phyloP scores from a whole-genome alignment of 1,139 yeast species.

The Blastobotrys indianensis region DNA sequence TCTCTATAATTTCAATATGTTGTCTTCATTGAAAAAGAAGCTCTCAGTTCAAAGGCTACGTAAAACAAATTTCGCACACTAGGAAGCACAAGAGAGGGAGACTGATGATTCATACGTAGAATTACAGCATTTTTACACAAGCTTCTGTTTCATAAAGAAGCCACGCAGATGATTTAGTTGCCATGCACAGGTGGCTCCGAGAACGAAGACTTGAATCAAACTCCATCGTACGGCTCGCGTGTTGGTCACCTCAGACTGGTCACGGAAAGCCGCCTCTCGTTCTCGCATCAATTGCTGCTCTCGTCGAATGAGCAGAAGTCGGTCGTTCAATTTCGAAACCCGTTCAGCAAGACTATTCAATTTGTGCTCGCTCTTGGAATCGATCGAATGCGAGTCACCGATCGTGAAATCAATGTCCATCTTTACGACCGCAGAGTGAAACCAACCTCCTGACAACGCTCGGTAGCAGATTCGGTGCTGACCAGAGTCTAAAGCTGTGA shows the following conservation, averaged over 20 bases:
- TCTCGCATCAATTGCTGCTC: slow-evolving; percentile 66
- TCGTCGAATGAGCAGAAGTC: slow-evolving; percentile 51
- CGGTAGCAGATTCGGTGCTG: slow-evolving; percentile 69
- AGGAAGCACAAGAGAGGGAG: neutral
- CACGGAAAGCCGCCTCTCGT: slow-evolving; percentile 63
- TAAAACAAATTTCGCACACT: neutral
- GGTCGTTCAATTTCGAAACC: slow-evolving; percentile 48
- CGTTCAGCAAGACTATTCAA: slow-evolving; percentile 48
- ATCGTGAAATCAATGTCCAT: slow-evolving; percentile 45
- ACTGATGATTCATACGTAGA: neutral
- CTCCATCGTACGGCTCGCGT: slow-evolving; percentile 63
- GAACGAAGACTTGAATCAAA: slow-evolving; percentile 51
- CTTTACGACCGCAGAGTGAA: slow-evolving; percentile 44
- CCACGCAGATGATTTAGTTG: slow-evolving; percentile 58
- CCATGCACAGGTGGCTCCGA: slow-evolving; percentile 59
- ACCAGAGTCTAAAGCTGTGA: slow-evolving; percentile 64
- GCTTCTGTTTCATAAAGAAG: slow-evolving; percentile 61
- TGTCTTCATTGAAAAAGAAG: neutral
- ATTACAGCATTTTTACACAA: slow-evolving; percentile 38
- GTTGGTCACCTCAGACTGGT: slow-evolving; percentile 60
- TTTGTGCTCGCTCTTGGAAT: slow-evolving; percentile 45
- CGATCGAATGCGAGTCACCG: slow-evolving; percentile 49
- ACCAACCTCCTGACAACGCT: slow-evolving; percentile 59
- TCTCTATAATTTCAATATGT: neutral
- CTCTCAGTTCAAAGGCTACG: neutral